These are phyloP conservation scores for Cladophialophora carrionii DNA, from an alignment of 2,329 filamentous ascomycete genomes.

Conservation along the genomic window DNA sequence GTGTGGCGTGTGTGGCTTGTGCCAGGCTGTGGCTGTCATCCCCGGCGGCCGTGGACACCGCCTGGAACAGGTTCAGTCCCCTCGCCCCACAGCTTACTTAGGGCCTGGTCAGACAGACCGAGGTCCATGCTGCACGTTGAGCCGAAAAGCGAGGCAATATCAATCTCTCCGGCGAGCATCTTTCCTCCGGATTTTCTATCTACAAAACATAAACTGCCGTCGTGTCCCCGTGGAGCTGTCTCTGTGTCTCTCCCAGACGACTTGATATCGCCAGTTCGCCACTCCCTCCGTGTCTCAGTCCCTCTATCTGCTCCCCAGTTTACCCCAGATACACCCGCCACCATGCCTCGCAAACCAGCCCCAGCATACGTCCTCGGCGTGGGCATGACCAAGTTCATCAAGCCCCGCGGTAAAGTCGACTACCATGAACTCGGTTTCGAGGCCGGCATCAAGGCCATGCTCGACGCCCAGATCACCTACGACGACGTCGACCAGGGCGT, in stretches of 20 bases:
- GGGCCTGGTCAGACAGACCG: not conserved
- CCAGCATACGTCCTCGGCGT: slow-evolving; percentile 90
- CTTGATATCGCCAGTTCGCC: not conserved
- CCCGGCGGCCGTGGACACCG: not conserved
- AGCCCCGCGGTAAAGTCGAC: slow-evolving; percentile 42
- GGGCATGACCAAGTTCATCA: slow-evolving; percentile 98
- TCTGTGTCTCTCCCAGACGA: not conserved
- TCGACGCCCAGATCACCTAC: slow-evolving; percentile 88
- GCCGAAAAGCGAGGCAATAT: not conserved
- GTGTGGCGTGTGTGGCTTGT: no score
- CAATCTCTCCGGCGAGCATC: not conserved
- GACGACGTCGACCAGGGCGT: slow-evolving; percentile 94
- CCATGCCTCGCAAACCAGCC: slow-evolving; percentile 57
- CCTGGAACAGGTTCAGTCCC: no score
- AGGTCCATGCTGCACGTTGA: not conserved
- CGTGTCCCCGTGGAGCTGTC: not conserved
- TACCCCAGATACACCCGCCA: slow-evolving; percentile 39
- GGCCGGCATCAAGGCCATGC: slow-evolving; percentile 45
- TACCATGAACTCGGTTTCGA: slow-evolving; percentile 44
- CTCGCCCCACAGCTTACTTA: not conserved
- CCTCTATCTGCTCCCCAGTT: slow-evolving; percentile 1
- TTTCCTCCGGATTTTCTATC: not conserved
- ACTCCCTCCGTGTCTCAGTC: not conserved
- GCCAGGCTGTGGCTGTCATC: not conserved
- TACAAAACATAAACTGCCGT: not conserved